Conservation (phyloP, 1,284 basidiomycete genomes). For the Leccinum fuscescens region DNA sequence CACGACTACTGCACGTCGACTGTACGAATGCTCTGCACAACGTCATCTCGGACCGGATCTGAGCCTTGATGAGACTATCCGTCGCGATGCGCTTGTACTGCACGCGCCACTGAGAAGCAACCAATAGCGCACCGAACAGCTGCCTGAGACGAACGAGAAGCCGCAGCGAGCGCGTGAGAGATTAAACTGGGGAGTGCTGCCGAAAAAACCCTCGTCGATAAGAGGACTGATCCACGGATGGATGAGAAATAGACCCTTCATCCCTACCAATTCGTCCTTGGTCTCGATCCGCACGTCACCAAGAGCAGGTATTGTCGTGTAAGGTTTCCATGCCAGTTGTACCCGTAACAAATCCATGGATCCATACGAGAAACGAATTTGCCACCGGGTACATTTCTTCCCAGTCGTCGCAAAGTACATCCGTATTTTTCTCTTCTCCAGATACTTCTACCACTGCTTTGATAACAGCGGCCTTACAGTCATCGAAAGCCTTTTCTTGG, state of each 20-base stretch:
- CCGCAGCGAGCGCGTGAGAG: background rate
- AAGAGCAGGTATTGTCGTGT: conserved; percentile 4
- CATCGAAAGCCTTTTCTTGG: conserved; percentile 71
- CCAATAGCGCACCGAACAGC: background rate
- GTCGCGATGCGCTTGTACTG: background rate
- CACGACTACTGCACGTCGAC: background rate
- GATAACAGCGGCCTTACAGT: conserved; percentile 82
- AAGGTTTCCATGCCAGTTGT: conserved; percentile 23
- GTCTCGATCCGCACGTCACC: background rate
- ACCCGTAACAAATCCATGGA: conserved; percentile 45
- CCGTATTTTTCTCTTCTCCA: conserved; percentile 78
- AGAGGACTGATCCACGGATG: background rate
- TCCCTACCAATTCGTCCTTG: background rate
- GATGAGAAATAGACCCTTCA: background rate
- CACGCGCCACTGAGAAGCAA: background rate
- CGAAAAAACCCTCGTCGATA: background rate
- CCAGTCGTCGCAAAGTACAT: conserved; percentile 70
- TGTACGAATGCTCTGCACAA: background rate
- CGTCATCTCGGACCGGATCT: background rate
- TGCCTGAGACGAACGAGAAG: background rate
- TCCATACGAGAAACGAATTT: conserved; percentile 78
- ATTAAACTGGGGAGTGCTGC: background rate
- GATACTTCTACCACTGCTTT: conserved; percentile 83
- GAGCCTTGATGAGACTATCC: background rate
- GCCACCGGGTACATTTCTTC: conserved; percentile 59